Conservation (phyloP, 2,329 filamentous ascomycete species). For the Phoma sp. region DNA sequence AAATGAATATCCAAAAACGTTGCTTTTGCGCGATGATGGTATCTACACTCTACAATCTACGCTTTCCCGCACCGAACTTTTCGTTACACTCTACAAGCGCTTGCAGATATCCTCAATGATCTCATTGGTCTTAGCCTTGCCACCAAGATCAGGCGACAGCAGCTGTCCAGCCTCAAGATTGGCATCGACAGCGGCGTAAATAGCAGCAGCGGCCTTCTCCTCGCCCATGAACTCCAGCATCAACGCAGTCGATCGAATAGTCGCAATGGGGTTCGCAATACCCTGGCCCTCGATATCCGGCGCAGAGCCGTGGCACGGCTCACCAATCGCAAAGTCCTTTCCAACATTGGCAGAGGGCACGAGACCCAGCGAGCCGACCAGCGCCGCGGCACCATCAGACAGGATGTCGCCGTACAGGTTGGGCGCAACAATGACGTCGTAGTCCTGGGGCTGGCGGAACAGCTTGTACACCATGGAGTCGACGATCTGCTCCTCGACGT, state of each 20-base stretch:
- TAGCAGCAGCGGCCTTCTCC: conserved; percentile 82
- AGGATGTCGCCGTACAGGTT: conserved; percentile 98
- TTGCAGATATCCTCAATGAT: conserved; percentile 86
- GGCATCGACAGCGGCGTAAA: conserved; percentile 90
- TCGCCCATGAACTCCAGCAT: conserved; percentile 97
- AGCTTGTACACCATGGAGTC: conserved; percentile 99
- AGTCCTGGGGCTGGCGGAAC: conserved; percentile 91
- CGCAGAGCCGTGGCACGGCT: conserved; percentile 95
- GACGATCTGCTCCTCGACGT: conserved; percentile 95
- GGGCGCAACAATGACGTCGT: conserved; percentile 97
- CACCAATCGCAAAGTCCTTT: conserved; percentile 91
- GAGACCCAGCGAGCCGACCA: conserved; percentile 89
- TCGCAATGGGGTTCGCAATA: conserved; percentile 96
- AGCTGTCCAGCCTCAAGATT: conserved; percentile 84
- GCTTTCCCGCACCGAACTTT: background rate
- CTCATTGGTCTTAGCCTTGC: conserved; percentile 82
- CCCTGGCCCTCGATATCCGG: conserved; percentile 93
- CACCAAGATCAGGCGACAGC: conserved; percentile 88
- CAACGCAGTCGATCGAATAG: conserved; percentile 84
- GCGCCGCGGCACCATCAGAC: conserved; percentile 90
- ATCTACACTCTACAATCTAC: conserved; percentile 1
- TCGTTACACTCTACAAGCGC: conserved; percentile 66
- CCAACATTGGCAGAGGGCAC: conserved; percentile 96
- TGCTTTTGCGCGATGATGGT: background rate
- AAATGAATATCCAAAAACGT: too few species aligned